Base-by-base conservation (phyloP, 805 yeast genomes). In the Clavispora phyllophila region DNA sequence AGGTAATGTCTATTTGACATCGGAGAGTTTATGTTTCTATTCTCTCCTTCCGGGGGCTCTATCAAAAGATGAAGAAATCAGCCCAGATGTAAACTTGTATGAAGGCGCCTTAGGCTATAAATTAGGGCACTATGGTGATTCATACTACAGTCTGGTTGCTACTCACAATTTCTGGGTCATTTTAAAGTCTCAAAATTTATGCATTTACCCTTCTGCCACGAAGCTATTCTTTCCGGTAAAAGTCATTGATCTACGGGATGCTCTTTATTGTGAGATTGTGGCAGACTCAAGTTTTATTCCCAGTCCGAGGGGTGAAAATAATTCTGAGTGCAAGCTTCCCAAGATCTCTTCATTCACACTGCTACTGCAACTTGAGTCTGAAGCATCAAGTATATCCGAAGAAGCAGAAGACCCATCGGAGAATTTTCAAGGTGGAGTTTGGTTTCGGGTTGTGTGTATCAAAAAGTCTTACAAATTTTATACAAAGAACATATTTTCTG, bases 191-290 rank as follows among this genome's bases (percentile, higher is more conserved):
- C 81, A 81, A 36, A 75, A 88, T 0, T 70, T 91, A 14, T 74
- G 87, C 3, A 70, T 87, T 29, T 89, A 84, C 60, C 65, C 76
- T 8, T 77, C 76, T 7, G 76, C 96, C 1, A 81, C 87, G 0
- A 95, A 89, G 45, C 64, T 84, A n/a, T 88, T 89, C 61, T 89
- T 88, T 64, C 97, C 98, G 0, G 68, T 71, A 8, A 65, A 85
- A 28, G 82, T 87, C 0, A 79, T 91, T 28, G 93, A 88, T 58
- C 66, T 91, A 47, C 70, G 79, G 35, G 68, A 74, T 9, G 87
- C 90, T 3, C 55, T 76, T 8, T 63, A 75, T 28, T 87, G 84
- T 0, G 89, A 81, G 43, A 63, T 81, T 0, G 49, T 67, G 9
- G 28, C 7, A 12, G 9, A 5, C 7, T 13, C 37, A 5, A 9